phyloP scores from a whole-genome alignment of 495 filamentous ascomycete genomes.

The Neurospora tetraspora region DNA sequence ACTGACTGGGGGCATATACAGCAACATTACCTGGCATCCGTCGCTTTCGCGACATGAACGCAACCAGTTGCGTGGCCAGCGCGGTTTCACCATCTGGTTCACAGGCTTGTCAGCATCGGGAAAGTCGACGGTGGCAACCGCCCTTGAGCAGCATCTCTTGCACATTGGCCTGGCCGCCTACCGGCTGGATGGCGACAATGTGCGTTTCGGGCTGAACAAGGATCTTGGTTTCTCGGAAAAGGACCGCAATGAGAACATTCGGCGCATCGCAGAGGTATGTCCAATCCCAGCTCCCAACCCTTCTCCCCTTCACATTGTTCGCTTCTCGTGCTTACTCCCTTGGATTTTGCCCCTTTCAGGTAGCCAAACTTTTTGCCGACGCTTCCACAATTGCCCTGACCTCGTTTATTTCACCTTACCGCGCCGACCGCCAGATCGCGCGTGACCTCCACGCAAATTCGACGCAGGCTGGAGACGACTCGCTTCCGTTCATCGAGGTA shows the following conservation, averaged over 20 bases:
- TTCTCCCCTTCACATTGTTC: neutral
- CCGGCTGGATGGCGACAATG: slow-evolving; percentile 94
- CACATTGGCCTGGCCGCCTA: slow-evolving; percentile 75
- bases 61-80: slow-evolving; percentile 65
- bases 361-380: slow-evolving; percentile 94
- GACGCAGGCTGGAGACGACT: slow-evolving; percentile 37
- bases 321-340: neutral
- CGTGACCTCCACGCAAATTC: slow-evolving; percentile 61
- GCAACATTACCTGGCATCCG: slow-evolving; percentile 98
- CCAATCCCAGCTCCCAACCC: neutral
- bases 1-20: slow-evolving; percentile 22
- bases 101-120: slow-evolving; percentile 91
- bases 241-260: slow-evolving; percentile 95
- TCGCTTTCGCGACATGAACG: slow-evolving; percentile 80
- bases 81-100: slow-evolving; percentile 93
- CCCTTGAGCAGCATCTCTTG: slow-evolving; percentile 90
- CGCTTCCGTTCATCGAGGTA: slow-evolving; percentile 84
- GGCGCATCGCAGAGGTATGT: slow-evolving; percentile 75
- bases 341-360: slow-evolving; percentile 31
- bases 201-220: slow-evolving; percentile 95
- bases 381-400: slow-evolving; percentile 77
- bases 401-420: slow-evolving; percentile 94
- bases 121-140: slow-evolving; percentile 92
- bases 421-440: slow-evolving; percentile 71
- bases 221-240: slow-evolving; percentile 89